These are phyloP conservation scores for Hymenoscyphus occultus DNA, from an alignment of 2,329 filamentous ascomycete species.

Conservation along the genomic window DNA sequence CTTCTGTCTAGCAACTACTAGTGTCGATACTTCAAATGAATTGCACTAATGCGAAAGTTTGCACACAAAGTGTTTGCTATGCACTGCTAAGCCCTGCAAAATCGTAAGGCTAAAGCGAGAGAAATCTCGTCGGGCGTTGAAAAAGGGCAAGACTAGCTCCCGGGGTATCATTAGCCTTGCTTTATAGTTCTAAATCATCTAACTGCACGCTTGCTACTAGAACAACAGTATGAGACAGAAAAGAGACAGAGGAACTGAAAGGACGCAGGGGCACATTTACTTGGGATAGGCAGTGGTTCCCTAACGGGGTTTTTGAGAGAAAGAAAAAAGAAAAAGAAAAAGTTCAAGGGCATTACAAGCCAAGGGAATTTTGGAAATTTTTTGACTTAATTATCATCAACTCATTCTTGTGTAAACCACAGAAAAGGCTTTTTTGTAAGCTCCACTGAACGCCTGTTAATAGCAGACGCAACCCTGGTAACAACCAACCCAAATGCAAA, in stretches of 20 bases:
- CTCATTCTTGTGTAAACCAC: slow-evolving; percentile 1
- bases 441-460: slow-evolving; percentile 12
- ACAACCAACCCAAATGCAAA: slow-evolving; percentile 8
- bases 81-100: background rate
- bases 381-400: slow-evolving; percentile 10
- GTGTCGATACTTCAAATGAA: background rate
- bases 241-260: background rate
- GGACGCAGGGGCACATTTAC: background rate
- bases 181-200: background rate
- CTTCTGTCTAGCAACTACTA: too few species aligned
- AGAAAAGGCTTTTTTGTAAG: slow-evolving; percentile 12
- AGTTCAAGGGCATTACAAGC: background rate
- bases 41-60: too few species aligned
- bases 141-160: too few species aligned
- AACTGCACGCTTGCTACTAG: too few species aligned
- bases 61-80: background rate
- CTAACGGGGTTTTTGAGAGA: too few species aligned
- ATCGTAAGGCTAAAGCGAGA: background rate
- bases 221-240: background rate
- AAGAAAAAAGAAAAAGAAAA: background rate
- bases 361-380: background rate
- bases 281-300: too few species aligned
- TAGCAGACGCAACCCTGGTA: background rate
- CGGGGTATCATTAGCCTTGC: too few species aligned
- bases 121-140: background rate